Percentiles rank a stretch among this genome's conserved stretches.
phyloP scores from a whole-genome alignment of 2,329 filamentous ascomycete species.

The Aquanectria penicillioides region DNA sequence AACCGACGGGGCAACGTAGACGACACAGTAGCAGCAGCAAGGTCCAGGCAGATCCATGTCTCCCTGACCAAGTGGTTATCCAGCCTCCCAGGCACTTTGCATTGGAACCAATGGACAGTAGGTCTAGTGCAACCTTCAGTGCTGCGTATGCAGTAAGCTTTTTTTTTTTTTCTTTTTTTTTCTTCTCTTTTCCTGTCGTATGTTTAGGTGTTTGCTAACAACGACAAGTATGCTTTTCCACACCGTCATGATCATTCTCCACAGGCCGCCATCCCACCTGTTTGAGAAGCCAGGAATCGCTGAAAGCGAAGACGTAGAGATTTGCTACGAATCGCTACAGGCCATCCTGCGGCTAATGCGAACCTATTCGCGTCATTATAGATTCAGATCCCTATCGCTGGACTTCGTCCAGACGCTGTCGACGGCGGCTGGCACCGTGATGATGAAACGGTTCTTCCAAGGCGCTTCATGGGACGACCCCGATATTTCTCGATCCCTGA shows the following conservation, averaged over 20 bases:
- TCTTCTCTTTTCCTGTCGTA: neutral
- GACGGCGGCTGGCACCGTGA: constrained; percentile 55
- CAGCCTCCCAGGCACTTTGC: constrained; percentile 55
- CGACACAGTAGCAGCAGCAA: constrained; percentile 52
- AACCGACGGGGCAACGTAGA: constrained; percentile 55
- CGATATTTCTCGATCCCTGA: constrained; percentile 60
- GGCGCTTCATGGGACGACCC: constrained; percentile 52
- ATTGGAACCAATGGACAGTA: constrained; percentile 63
- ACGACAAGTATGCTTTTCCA: constrained; percentile 56
- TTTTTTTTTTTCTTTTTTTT: neutral
- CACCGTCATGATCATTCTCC: constrained; percentile 62
- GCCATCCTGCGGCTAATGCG: constrained; percentile 57
- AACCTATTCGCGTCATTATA: constrained; percentile 56
- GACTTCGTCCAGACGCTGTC: constrained; percentile 61
- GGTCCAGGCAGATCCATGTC: constrained; percentile 57
- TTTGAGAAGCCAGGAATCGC: constrained; percentile 52
- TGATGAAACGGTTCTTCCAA: constrained; percentile 58
- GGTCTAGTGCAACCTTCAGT: constrained; percentile 57
- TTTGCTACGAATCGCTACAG: constrained; percentile 60
- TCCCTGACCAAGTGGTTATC: constrained; percentile 58
- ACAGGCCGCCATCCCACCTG: constrained; percentile 57
- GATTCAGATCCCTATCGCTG: constrained; percentile 54
- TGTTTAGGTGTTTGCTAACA: constrained; percentile 26
- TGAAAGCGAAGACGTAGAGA: constrained; percentile 57
- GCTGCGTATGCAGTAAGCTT: constrained; percentile 56